Percentiles rank a stretch among this genome's conserved stretches.
phyloP scores from a whole-genome alignment of 805 yeast species.

The Ogataea saltuana region DNA sequence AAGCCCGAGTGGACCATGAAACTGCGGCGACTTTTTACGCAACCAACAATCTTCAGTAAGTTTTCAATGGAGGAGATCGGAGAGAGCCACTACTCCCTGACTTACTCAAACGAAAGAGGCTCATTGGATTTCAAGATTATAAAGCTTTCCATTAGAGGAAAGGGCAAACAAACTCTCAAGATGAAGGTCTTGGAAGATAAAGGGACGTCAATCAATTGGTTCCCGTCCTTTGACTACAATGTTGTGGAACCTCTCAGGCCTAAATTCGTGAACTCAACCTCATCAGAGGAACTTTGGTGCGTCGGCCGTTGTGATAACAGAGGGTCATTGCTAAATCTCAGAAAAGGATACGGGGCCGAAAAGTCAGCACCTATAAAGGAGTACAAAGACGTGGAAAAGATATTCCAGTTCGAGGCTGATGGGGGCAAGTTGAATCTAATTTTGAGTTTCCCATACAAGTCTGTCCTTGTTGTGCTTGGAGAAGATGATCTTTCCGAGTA shows the following conservation, averaged over 20 bases:
- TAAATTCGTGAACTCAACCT: slow-evolving; percentile 20
- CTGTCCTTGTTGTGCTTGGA: slow-evolving; percentile 15
- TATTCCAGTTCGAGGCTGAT: slow-evolving; percentile 14
- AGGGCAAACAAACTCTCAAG: slow-evolving; percentile 15
- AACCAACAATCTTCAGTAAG: slow-evolving; percentile 21
- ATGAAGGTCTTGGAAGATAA: slow-evolving; percentile 25
- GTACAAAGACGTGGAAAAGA: slow-evolving; percentile 17
- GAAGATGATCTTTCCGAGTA: slow-evolving; percentile 4
- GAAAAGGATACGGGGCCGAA: slow-evolving; percentile 27
- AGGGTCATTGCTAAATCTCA: slow-evolving; percentile 29
- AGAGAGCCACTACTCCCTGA: slow-evolving; percentile 18
- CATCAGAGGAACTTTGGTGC: slow-evolving; percentile 35
- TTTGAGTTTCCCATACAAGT: slow-evolving; percentile 16
- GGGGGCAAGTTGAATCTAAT: slow-evolving; percentile 15
- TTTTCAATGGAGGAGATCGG: slow-evolving; percentile 29
- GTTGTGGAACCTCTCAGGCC: slow-evolving; percentile 21
- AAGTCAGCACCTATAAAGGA: slow-evolving; percentile 18
- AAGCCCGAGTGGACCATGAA: slow-evolving; percentile 21
- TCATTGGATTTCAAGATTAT: slow-evolving; percentile 26
- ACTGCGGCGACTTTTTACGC: slow-evolving; percentile 25
- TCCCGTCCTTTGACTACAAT: slow-evolving; percentile 31
- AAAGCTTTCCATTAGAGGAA: slow-evolving; percentile 13
- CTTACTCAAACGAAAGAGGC: slow-evolving; percentile 30
- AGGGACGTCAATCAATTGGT: slow-evolving; percentile 25
- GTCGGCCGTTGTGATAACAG: slow-evolving; percentile 28